Evolutionary conservation across 2,329 filamentous ascomycete species (phyloP).

Genomic region (Diaporthe ilicicola): DNA sequence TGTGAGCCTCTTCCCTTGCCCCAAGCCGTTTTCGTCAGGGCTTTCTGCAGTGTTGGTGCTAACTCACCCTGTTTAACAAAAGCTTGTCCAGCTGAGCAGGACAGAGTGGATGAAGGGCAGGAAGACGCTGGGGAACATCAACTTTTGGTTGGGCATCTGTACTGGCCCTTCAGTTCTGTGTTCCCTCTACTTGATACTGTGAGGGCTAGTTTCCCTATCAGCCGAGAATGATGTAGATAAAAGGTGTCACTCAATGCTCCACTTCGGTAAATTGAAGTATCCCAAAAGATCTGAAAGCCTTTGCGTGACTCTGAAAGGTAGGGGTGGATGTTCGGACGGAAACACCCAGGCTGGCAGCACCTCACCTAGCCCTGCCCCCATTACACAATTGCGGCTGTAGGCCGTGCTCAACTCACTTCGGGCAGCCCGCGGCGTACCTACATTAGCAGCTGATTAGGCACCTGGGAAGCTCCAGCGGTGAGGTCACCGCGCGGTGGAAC

Average conservation of each 20-base stretch:
- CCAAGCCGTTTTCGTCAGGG: neutral
- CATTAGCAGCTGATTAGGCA: neutral
- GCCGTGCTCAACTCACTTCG: constrained; percentile 1
- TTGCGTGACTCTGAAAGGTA: neutral
- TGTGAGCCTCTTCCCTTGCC: constrained; percentile 42
- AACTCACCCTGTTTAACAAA: neutral
- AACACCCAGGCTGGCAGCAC: too few species aligned
- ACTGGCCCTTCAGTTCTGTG: constrained; percentile 75
- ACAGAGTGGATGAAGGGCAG: constrained; percentile 71
- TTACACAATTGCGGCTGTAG: neutral
- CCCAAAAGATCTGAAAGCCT: too few species aligned
- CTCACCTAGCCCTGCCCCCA: neutral
- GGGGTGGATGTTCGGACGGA: too few species aligned
- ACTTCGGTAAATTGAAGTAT: neutral
- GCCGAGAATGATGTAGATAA: neutral
- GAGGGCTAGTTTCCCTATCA: neutral
- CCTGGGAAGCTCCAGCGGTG: constrained; percentile 16
- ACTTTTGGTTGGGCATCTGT: constrained; percentile 84
- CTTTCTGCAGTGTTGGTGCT: constrained; percentile 20
- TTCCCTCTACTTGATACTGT: constrained; percentile 68
- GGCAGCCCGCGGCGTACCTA: neutral
- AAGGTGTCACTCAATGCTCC: neutral
- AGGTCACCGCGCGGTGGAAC: constrained; percentile 12
- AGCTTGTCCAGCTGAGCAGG: constrained; percentile 72
- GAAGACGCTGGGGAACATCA: constrained; percentile 73